Conservation (phyloP, 179 eudicot species). For the Drosera spatulata region DNA sequence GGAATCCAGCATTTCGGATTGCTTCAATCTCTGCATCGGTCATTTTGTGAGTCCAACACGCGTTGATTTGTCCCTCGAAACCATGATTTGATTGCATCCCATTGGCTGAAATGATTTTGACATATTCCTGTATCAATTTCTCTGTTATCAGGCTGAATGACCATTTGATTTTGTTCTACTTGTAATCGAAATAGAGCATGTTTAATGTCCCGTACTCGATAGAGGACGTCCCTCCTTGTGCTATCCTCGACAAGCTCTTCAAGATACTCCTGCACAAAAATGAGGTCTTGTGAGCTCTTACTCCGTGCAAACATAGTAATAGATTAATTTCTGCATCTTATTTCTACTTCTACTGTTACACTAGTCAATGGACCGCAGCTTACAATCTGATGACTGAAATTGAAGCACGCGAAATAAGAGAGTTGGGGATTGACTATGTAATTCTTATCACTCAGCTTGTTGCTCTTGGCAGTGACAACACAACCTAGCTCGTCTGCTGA, state of each 20-base stretch:
- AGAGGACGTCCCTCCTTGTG: constrained; percentile 67
- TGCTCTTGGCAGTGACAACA: no score
- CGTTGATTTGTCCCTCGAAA: constrained; percentile 88
- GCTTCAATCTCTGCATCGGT: constrained; percentile 48
- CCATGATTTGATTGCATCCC: constrained; percentile 95
- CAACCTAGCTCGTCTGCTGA: no score
- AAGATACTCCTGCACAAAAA: constrained; percentile 69
- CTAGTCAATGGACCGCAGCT: no score
- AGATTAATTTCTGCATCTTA: no score
- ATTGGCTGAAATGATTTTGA: constrained; percentile 63
- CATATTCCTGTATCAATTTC: constrained; percentile 63
- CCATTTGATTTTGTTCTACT: no score
- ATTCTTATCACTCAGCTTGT: no score
- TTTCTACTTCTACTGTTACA: no score
- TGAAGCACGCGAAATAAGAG: no score
- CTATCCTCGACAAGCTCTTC: constrained; percentile 59
- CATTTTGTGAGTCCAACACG: constrained; percentile 94
- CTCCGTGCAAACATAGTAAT: no score
- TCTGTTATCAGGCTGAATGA: not conserved
- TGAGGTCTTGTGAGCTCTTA: not conserved
- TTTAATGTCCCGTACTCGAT: constrained; percentile 47
- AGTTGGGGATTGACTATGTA: no score
- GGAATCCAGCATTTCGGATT: constrained; percentile 58
- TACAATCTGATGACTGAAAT: no score
- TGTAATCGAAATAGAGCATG: not conserved